Evolutionary conservation across 495 filamentous ascomycete species (phyloP), one percentile per base, ranked within the genome.

Genomic region (Tuber borchii): DNA sequence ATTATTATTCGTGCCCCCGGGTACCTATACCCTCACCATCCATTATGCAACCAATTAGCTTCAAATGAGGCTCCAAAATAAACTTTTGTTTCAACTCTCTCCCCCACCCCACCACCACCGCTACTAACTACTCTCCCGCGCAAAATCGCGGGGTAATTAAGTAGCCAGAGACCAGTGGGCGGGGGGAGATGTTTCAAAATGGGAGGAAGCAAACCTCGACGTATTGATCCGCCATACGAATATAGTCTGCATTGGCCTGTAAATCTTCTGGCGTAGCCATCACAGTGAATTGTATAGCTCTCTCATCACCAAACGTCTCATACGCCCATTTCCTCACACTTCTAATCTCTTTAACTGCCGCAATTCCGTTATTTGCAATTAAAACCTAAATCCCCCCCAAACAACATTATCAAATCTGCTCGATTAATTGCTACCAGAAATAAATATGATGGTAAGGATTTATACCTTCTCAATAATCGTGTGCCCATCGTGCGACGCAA

Each of bases 181-280:
- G 39, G n/a, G 22, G 31, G 9, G 31, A 22, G n/a, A 16, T 4
- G 14, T 34, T n/a, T 65, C 14, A 40, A 48, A 22, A 56, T n/a
- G 72, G 20, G 51, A 43, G 40, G 69, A 71, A 61, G 77, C 78
- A 74, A 20, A 96, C 93, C 87, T 99, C 95, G 76, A 98, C 95
- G 83, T 99, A 99, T 88, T 97, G 93, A 84, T 99, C 95, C 2
- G 95, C 95, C 96, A 99, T 97, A 79, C 95, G 89, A 83, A 99
- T 99, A 85, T 99, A 99, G 86, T 99, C 95, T 71, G 95, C 96
- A 84, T 99, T 99, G 76, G 95, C 95, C 83, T 90, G 89, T 80
- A 99, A 86, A 91, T 99, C 95, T 86, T 99, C 95, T n/a, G 95
- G 95, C 68, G 95, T 99, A 78, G 95, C 95, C 95, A 99, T 99